These are phyloP conservation scores for Protomyces pachydermus DNA, from an alignment of 1,139 yeast species.

Conservation along the genomic window DNA sequence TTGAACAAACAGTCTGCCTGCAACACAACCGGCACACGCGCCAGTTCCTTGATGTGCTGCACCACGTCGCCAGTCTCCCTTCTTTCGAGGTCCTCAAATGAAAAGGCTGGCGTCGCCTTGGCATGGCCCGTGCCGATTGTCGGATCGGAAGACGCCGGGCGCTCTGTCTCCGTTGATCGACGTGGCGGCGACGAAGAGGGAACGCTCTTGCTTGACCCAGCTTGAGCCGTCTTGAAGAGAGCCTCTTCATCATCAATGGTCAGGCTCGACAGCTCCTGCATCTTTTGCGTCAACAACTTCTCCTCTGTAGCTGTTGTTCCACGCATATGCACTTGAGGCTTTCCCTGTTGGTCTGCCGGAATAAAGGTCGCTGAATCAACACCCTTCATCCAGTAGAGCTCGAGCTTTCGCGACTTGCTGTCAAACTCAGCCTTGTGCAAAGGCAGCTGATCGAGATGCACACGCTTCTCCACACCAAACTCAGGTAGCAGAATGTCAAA, in stretches of 20 bases:
- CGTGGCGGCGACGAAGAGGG: slow-evolving; percentile 38
- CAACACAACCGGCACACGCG: slow-evolving; percentile 74
- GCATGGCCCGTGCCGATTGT: slow-evolving; percentile 15
- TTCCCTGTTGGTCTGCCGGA: slow-evolving; percentile 78
- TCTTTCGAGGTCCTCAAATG: slow-evolving; percentile 31
- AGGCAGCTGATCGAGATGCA: slow-evolving; percentile 95
- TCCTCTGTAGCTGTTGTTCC: slow-evolving; percentile 54
- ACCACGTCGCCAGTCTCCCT: slow-evolving; percentile 39
- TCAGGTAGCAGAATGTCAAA: slow-evolving; percentile 93
- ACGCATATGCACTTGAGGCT: slow-evolving; percentile 69
- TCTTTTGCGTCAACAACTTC: slow-evolving; percentile 24
- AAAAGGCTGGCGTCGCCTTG: slow-evolving; percentile 29
- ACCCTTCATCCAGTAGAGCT: slow-evolving; percentile 87
- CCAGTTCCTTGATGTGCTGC: slow-evolving; percentile 76
- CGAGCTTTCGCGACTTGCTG: slow-evolving; percentile 57
- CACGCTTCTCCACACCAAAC: slow-evolving; percentile 93
- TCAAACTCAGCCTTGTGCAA: slow-evolving; percentile 88
- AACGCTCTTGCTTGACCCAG: slow-evolving; percentile 35
- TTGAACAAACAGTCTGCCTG: slow-evolving; percentile 89
- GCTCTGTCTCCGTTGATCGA: slow-evolving; percentile 33
- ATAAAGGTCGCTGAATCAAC: slow-evolving; percentile 85
- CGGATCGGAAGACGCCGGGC: slow-evolving; percentile 31
- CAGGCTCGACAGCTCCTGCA: slow-evolving; percentile 35
- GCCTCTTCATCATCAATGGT: slow-evolving; percentile 38
- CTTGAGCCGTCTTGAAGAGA: slow-evolving; percentile 8